A percentile compares a stretch with the other conserved stretches of the same genome.
phyloP scores from a whole-genome alignment of 139 green algal species.

The Coccomyxa sp. region DNA sequence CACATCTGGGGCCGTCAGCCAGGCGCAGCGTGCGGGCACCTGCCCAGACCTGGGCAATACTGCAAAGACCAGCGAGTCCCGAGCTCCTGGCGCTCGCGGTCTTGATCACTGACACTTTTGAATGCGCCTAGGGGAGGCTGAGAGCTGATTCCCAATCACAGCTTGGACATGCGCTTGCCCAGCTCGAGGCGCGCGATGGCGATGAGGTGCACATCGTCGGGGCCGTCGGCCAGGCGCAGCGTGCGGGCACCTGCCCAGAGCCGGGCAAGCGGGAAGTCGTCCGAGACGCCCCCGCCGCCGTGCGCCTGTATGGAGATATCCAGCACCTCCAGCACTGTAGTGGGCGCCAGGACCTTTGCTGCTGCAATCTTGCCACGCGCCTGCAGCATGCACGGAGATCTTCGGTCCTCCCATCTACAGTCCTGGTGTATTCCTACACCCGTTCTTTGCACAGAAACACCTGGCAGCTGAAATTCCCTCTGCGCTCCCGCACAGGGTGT shows the following conservation, averaged over 20 bases:
- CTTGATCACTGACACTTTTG: no score
- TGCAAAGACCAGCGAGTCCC: no score
- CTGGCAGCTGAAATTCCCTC: no score
- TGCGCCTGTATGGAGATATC: slow-evolving; percentile 90
- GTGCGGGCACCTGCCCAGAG: slow-evolving; percentile 84
- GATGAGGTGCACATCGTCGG: slow-evolving; percentile 95
- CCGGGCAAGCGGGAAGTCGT: slow-evolving; percentile 77
- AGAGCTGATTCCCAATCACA: not conserved
- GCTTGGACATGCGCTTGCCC: slow-evolving; percentile 22
- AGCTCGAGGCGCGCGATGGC: slow-evolving; percentile 87
- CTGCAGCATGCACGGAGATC: slow-evolving; percentile 1
- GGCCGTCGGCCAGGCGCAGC: slow-evolving; percentile 93
- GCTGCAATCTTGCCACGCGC: slow-evolving; percentile 69
- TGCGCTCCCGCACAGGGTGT: no score
- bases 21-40: slow-evolving; percentile 87
- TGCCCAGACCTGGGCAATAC: slow-evolving; percentile 83
- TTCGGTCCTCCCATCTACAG: no score
- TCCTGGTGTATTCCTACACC: no score
- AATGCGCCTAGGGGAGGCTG: no score
- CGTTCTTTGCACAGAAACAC: no score
- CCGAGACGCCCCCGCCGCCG: slow-evolving; percentile 77
- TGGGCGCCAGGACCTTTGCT: slow-evolving; percentile 87
- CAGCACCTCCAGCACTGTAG: slow-evolving; percentile 63
- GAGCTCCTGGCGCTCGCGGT: no score
- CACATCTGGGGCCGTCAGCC: slow-evolving; percentile 95